Evolutionary conservation across 352 stramenopile species (phyloP), one percentile per base, ranked within the genome.

Genomic region (Thraustotheca clavata): DNA sequence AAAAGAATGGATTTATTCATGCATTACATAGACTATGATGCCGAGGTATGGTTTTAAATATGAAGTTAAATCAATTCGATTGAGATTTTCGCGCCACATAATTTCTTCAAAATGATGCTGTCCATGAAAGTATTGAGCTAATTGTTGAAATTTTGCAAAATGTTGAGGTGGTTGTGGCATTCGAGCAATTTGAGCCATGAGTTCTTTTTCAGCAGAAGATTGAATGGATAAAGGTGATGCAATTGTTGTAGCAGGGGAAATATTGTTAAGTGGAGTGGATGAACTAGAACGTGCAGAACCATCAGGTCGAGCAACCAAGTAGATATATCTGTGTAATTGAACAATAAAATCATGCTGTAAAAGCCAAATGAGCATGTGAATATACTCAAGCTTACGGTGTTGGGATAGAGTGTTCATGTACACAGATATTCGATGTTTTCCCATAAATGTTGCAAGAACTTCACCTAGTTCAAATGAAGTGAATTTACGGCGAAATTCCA

Each of bases 71-170:
- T 91, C 86, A n/a, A 76, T 85, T 3, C 86, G 77, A 1, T 80
- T 88, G 1, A 94, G 65, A 27, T 90, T 93, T 49, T 94, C 86
- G 14, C 86, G 73, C 86, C 86, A 94, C 86, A 94, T 94, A 59
- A 94, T 94, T 71, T 94, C 86, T 70, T 91, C 86, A 14, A 93
- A 67, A 60, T 94, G 86, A 52, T 93, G 77, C 43, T 94, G 79
- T 36, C 86, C 86, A 39, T 92, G 82, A 54, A 94, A 94, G 67
- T 94, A 94, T 0, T 88, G 73, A 32, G 81, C 90, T 11, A 94
- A 71, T 4, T 84, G 73, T 48, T 88, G 88, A 55, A 94, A 94
- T 9, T 93, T 72, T 16, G 78, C 77, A 49, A 89, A 91, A 1
- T 91, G 77, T 3, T 82, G 80, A 39, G 83, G 91, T 5, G 81